These are phyloP conservation scores for Lachancea nothofagi DNA, from an alignment of 805 yeast species.

Conservation along the genomic window DNA sequence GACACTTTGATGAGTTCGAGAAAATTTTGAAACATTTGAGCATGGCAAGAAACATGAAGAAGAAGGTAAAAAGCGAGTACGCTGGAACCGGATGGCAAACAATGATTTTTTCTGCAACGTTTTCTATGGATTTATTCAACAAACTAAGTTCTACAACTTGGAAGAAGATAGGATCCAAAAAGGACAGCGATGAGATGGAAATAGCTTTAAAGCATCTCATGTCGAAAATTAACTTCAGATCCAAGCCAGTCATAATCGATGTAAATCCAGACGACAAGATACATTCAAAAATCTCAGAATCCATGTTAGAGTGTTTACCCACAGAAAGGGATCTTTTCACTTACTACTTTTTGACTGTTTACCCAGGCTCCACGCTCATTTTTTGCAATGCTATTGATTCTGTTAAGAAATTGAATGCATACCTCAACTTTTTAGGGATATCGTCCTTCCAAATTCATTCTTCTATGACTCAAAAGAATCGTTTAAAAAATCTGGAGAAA, in stretches of 20 bases:
- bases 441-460: conserved; percentile 80
- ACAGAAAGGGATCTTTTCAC: conserved; percentile 84
- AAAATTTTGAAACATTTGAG: conserved; percentile 63
- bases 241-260: conserved; percentile 69
- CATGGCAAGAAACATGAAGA: conserved; percentile 40
- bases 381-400: conserved; percentile 95
- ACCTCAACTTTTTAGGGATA: conserved; percentile 62
- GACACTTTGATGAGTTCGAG: conserved; percentile 91
- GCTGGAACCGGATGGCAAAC: conserved; percentile 67
- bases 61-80: conserved; percentile 32
- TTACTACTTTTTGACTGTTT: conserved; percentile 79
- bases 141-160: conserved; percentile 50
- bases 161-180: conserved; percentile 19
- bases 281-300: conserved; percentile 70
- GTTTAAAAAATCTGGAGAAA: conserved; percentile 78
- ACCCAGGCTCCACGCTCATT: conserved; percentile 84
- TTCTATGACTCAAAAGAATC: conserved; percentile 90
- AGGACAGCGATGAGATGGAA: conserved; percentile 37
- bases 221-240: conserved; percentile 65
- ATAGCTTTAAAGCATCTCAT: conserved; percentile 63
- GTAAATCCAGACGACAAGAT: conserved; percentile 82
- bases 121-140: conserved; percentile 73
- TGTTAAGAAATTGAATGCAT: conserved; percentile 78
- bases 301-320: conserved; percentile 86
- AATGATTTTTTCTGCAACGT: conserved; percentile 91